phyloP scores from a whole-genome alignment of 148 eudicot species.

The Vaccinium macrocarpon region DNA sequence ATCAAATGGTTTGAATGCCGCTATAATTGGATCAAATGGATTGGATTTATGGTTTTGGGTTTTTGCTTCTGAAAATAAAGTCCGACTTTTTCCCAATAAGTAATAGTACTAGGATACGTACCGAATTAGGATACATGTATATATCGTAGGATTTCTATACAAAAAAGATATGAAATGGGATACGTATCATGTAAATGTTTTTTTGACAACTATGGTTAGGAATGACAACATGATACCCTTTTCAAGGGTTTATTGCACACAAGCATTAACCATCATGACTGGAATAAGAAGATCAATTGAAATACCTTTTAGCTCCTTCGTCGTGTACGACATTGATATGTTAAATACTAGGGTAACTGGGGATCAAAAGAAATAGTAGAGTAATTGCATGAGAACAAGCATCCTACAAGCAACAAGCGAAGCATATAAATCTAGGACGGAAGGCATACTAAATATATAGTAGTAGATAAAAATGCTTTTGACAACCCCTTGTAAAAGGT shows the following conservation, averaged over 20 bases:
- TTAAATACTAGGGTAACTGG: conserved; percentile 11
- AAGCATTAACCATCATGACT: conserved; percentile 95
- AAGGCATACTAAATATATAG: conserved; percentile 64
- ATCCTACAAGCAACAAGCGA: not conserved
- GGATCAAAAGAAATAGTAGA: conserved; percentile 11
- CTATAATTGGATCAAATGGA: too few relatives aligned
- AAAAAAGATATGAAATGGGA: too few relatives aligned
- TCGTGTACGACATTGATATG: conserved; percentile 33
- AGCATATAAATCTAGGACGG: not conserved
- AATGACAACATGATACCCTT: conserved; percentile 91
- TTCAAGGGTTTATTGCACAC: conserved; percentile 70
- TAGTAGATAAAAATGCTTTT: conserved; percentile 75
- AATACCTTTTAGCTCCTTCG: conserved; percentile 86
- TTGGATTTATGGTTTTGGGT: too few relatives aligned
- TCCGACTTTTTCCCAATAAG: too few relatives aligned
- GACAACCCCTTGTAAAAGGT: conserved; percentile 82
- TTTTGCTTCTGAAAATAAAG: too few relatives aligned
- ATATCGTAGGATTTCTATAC: too few relatives aligned
- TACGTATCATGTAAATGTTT: too few relatives aligned
- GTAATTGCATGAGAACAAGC: not conserved
- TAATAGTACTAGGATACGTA: too few relatives aligned
- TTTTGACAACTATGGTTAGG: too few relatives aligned
- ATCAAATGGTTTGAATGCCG: too few relatives aligned
- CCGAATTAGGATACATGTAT: too few relatives aligned
- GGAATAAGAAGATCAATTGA: conserved; percentile 94